phyloP scores from a whole-genome alignment of 106 monocot genomes.

The Dendrobium catenatum region DNA sequence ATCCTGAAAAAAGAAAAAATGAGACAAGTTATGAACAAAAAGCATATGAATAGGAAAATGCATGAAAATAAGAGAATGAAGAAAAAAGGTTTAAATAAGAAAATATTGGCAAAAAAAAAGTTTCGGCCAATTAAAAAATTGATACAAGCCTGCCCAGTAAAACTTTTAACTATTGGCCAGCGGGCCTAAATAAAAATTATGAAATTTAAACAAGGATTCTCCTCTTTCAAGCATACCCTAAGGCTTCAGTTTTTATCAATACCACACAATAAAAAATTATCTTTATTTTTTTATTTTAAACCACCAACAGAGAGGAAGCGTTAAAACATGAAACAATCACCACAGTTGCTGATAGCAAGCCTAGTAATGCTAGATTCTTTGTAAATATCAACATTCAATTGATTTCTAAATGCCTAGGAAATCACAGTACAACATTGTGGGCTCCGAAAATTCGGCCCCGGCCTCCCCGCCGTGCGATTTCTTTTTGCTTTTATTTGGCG shows the following conservation, averaged over 20 bases:
- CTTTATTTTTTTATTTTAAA: background rate
- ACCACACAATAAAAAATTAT: background rate
- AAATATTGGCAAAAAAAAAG: background rate
- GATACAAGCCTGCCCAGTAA: background rate
- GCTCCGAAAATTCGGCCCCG: too few relatives aligned
- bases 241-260: background rate
- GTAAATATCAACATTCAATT: background rate
- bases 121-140: background rate
- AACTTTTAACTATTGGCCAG: background rate
- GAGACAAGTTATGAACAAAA: background rate
- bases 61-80: background rate
- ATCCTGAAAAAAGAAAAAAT: slow-evolving; percentile 48
- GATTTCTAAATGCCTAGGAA: background rate
- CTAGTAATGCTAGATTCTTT: background rate
- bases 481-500: too few relatives aligned
- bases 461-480: too few relatives aligned
- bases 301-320: background rate
- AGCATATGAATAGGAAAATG: background rate
- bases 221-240: background rate
- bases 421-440: too few relatives aligned
- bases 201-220: background rate
- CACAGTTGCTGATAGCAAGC: background rate
- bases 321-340: slow-evolving; percentile 1
- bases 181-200: background rate
- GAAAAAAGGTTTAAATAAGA: background rate